Evolutionary conservation across 139 green algal genomes (phyloP), one percentile per base, ranked within the genome.

Genomic region (Chlamydomonas eustigma): DNA sequence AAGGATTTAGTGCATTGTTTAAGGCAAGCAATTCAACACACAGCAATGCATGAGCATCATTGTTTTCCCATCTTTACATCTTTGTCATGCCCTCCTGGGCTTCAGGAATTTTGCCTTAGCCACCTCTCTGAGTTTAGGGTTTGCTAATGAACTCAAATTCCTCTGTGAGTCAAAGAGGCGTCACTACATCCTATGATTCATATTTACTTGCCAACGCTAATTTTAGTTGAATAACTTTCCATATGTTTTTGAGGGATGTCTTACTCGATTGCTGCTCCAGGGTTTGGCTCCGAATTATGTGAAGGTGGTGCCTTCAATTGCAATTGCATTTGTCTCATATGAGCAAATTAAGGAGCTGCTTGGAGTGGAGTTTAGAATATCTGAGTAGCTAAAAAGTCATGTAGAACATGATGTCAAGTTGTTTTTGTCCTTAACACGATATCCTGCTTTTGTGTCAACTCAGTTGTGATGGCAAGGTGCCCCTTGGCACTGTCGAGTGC

Each of bases 261-360:
- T n/a, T n/a, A n/a, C n/a, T n/a, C n/a, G n/a, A n/a, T n/a, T n/a
- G n/a, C n/a, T n/a, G n/a, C 4, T 78, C 37, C 85, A 97, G 88
- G 95, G 95, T 3, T 81, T 99, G 52, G 89, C 85, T 76, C 93
- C 95, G 0, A 99, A 99, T 82, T 99, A 97, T 81, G 76, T 98
- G 73, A 99, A 99, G 79, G 94, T 99, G 36, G 90, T 94, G n/a
- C 95, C 95, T 1, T 96, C 90, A 72, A 99, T 99, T 63, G 95
- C 95, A 32, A 98, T 99, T 36, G 95, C 95, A 0, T 99, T 99
- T 81, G 95, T 97, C 25, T 93, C 88, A 1, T 99, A 99, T 67
- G 95, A 99, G 80, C 80, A 96, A 70, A 85, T 95, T 22, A 97
- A 97, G 75, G 92, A 97, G 68, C 24, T 92, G 38, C 78, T 98